phyloP scores from a whole-genome alignment of 148 eudicot genomes.

The Mesembryanthemum crystallinum region DNA sequence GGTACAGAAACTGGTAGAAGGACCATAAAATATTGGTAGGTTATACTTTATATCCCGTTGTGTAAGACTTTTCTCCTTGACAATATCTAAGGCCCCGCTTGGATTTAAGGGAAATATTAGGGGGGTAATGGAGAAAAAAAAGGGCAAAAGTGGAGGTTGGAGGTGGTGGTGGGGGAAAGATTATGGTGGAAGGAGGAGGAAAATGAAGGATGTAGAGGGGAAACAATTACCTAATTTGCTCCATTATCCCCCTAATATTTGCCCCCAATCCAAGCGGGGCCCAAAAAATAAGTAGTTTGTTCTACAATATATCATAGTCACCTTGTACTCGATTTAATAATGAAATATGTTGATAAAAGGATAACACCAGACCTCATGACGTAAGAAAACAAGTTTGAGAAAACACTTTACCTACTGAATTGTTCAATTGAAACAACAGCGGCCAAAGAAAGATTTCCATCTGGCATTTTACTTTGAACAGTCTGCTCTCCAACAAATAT shows the following conservation, averaged over 20 bases:
- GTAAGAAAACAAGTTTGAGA: slow-evolving; percentile 11
- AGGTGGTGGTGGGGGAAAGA: too few relatives aligned
- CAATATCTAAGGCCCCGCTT: background rate
- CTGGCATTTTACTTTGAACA: slow-evolving; percentile 52
- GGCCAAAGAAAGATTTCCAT: slow-evolving; percentile 68
- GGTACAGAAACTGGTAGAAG: background rate
- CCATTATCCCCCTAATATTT: too few relatives aligned
- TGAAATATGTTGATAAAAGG: too few relatives aligned
- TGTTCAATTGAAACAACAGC: slow-evolving; percentile 82
- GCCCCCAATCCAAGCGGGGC: too few relatives aligned
- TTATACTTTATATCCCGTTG: background rate
- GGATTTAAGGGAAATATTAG: too few relatives aligned
- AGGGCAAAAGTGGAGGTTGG: too few relatives aligned
- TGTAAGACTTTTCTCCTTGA: background rate
- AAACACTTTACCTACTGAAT: slow-evolving; percentile 70
- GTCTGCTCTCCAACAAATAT: slow-evolving; percentile 63
- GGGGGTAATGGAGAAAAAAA: too few relatives aligned
- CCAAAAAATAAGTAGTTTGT: too few relatives aligned
- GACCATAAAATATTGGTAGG: background rate
- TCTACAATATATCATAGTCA: background rate
- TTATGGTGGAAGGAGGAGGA: too few relatives aligned
- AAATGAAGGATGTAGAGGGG: too few relatives aligned
- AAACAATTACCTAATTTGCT: too few relatives aligned
- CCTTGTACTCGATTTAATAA: background rate
- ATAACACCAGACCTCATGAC: background rate